Percentiles rank a stretch among this genome's conserved stretches.
These are phyloP conservation scores for Secale cereale DNA, from an alignment of 176 grass and related monocot species.

Conservation along the genomic window DNA sequence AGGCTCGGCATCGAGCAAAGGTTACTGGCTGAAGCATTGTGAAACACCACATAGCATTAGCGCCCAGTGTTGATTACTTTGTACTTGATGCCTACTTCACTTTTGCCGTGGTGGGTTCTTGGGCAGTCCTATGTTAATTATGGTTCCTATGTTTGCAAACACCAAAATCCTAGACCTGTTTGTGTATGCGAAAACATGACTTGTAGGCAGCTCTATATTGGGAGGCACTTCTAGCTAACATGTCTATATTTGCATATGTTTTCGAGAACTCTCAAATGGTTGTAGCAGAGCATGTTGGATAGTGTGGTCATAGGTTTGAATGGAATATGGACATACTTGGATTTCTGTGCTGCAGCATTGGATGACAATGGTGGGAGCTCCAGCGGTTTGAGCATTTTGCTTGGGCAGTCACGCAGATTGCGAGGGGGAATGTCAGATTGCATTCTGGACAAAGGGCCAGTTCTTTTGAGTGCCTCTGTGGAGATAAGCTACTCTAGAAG, in stretches of 20 bases:
- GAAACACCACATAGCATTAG: constrained; percentile 30
- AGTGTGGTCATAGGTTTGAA: too few species aligned
- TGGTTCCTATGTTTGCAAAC: background rate
- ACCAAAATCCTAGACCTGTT: constrained; percentile 10
- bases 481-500: too few species aligned
- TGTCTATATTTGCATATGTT: constrained; percentile 32
- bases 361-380: too few species aligned
- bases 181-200: constrained; percentile 35
- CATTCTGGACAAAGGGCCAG: too few species aligned
- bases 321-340: too few species aligned
- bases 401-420: too few species aligned
- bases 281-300: constrained; percentile 31
- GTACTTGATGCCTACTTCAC: constrained; percentile 17
- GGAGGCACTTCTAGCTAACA: constrained; percentile 31
- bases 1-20: constrained; percentile 25
- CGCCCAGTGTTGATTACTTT: constrained; percentile 40
- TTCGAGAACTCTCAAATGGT: constrained; percentile 30
- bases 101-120: constrained; percentile 20
- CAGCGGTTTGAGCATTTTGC: too few species aligned
- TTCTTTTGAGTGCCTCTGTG: too few species aligned
- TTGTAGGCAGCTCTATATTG: constrained; percentile 34
- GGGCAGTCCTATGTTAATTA: constrained; percentile 36
- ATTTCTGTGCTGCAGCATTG: too few species aligned
- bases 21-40: constrained; percentile 23
- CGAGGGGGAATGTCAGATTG: too few species aligned